Evolutionary conservation across 1,284 basidiomycete genomes (phyloP).

Genomic region (Pseudozyma hubeiensis): DNA sequence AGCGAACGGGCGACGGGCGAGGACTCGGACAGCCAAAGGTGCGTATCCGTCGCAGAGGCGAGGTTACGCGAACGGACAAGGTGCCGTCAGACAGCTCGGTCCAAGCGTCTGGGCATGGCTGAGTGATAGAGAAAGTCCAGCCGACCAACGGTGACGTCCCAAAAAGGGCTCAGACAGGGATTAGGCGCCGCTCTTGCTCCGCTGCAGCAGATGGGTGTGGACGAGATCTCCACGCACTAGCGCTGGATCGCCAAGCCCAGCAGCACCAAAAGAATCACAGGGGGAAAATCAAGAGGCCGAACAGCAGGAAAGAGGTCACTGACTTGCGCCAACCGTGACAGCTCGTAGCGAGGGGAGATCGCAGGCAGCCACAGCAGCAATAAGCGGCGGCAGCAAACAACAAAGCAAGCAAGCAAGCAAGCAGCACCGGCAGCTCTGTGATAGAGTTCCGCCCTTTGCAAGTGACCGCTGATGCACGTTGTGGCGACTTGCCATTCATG

Average conservation of each 20-base stretch:
- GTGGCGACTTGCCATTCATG: too few species aligned
- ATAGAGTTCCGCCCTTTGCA: too few species aligned
- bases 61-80: constrained; percentile 6
- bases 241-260: neutral
- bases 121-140: constrained; percentile 3
- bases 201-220: neutral
- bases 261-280: neutral
- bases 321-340: constrained; percentile 13
- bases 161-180: neutral
- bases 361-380: constrained; percentile 5
- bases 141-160: constrained; percentile 11
- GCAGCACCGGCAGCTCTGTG: too few species aligned
- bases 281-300: constrained; percentile 13
- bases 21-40: neutral
- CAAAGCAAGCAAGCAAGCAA: too few species aligned
- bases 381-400: too few species aligned
- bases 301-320: constrained; percentile 3
- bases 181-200: neutral
- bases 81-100: constrained; percentile 1
- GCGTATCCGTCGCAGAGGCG: constrained; percentile 1
- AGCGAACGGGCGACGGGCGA: constrained; percentile 2
- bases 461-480: too few species aligned
- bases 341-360: constrained; percentile 36
- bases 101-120: neutral
- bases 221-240: constrained; percentile 8